These are phyloP conservation scores for Acacia concinna DNA, from an alignment of 331 rosid species.

Conservation along the genomic window DNA sequence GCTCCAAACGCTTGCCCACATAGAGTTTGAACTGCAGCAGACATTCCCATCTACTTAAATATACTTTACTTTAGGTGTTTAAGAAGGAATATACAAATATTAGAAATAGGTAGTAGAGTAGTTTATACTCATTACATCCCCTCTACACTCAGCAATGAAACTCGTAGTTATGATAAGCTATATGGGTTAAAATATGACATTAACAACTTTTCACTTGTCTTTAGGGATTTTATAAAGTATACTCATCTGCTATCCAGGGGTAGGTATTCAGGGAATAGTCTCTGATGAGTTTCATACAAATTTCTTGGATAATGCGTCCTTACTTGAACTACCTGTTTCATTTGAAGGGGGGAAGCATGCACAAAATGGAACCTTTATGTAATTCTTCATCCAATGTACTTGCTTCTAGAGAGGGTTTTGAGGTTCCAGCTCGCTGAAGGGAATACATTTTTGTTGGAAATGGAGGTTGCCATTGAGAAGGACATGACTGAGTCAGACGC, in stretches of 20 bases:
- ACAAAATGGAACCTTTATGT: neutral
- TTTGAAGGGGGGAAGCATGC: neutral
- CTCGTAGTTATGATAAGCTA: neutral
- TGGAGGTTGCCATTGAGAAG: neutral
- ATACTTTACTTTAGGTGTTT: neutral
- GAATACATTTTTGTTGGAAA: neutral
- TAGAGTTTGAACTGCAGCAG: slow-evolving; percentile 51
- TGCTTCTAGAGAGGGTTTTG: neutral
- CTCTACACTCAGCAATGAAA: neutral
- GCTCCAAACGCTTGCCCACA: slow-evolving; percentile 63
- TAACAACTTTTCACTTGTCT: neutral
- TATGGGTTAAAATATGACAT: neutral
- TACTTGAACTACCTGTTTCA: neutral
- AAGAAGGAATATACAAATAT: neutral
- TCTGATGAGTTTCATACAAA: neutral
- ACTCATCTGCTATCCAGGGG: neutral
- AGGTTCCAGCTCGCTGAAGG: neutral
- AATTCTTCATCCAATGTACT: neutral
- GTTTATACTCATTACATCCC: neutral
- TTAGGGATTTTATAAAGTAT: neutral
- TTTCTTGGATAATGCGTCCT: neutral
- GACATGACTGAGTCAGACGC: neutral
- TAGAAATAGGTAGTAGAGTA: neutral
- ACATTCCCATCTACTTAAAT: slow-evolving; percentile 49
- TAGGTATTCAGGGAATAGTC: neutral